Percentiles rank a stretch among this genome's conserved stretches.
Conservation (phyloP, 805 yeast genomes). For the Wickerhamiella brachini region DNA sequence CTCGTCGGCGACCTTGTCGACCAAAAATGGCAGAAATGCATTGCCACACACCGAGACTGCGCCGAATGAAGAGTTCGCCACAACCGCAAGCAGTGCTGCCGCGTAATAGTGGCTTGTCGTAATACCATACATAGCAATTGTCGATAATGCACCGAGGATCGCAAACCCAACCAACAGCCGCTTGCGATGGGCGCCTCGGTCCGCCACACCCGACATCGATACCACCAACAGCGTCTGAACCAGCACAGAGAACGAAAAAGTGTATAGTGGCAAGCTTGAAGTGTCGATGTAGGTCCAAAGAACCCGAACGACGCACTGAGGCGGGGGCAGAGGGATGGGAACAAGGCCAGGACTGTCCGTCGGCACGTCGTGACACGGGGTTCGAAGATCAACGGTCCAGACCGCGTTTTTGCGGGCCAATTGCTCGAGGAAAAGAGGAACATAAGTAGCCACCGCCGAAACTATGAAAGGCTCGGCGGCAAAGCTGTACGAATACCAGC, state of each 20-base stretch:
- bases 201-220: constrained; percentile 59
- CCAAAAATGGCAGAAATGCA: constrained; percentile 52
- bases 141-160: constrained; percentile 40
- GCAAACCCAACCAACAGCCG: constrained; percentile 44
- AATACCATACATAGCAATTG: constrained; percentile 33
- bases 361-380: constrained; percentile 33
- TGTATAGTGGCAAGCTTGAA: constrained; percentile 58
- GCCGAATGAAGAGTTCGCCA: constrained; percentile 60
- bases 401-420: constrained; percentile 66
- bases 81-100: constrained; percentile 42
- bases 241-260: constrained; percentile 57
- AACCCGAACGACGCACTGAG: constrained; percentile 37
- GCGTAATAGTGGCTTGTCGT: constrained; percentile 32
- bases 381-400: constrained; percentile 38
- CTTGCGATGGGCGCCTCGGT: constrained; percentile 50
- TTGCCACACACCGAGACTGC: constrained; percentile 72
- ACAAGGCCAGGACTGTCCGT: constrained; percentile 15
- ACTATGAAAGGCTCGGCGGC: constrained; percentile 75
- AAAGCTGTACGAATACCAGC: constrained; percentile 58
- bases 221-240: constrained; percentile 60
- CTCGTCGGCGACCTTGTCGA: constrained; percentile 17
- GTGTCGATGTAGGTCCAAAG: constrained; percentile 46
- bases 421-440: constrained; percentile 57
- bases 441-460: constrained; percentile 65
- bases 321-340: constrained; percentile 17